These are phyloP conservation scores for Mucor circinelloides DNA, from an alignment of 371 early-diverging fungal species.

Conservation along the genomic window DNA sequence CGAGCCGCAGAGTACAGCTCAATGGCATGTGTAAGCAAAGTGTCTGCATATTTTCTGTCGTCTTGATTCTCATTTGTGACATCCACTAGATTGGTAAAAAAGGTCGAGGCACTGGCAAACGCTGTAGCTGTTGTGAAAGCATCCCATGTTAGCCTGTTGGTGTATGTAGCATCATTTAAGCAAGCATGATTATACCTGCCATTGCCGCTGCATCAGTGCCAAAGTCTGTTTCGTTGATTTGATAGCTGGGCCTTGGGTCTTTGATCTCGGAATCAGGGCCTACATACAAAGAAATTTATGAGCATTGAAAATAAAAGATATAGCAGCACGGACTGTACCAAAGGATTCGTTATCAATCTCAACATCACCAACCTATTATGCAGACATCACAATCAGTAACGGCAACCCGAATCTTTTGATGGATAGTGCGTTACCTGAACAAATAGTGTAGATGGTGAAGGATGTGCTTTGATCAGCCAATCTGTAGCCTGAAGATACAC, in stretches of 20 bases:
- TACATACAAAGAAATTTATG: background rate
- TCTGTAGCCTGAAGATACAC: slow-evolving; percentile 48
- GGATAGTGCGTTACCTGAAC: slow-evolving; percentile 18
- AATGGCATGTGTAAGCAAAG: slow-evolving; percentile 41
- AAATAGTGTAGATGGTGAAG: slow-evolving; percentile 16
- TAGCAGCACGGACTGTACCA: slow-evolving; percentile 4
- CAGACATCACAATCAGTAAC: no score
- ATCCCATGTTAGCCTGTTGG: background rate
- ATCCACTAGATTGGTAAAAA: slow-evolving; percentile 30
- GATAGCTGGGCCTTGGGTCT: slow-evolving; percentile 43
- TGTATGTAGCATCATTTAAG: background rate
- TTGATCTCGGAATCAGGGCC: slow-evolving; percentile 38
- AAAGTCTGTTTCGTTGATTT: slow-evolving; percentile 41
- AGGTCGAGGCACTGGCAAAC: slow-evolving; percentile 49
- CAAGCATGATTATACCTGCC: slow-evolving; percentile 21
- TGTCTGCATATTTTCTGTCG: slow-evolving; percentile 41
- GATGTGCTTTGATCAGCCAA: slow-evolving; percentile 51
- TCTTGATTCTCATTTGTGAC: slow-evolving; percentile 27
- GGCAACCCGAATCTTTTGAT: no score
- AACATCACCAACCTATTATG: slow-evolving; percentile 24
- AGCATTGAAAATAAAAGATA: background rate
- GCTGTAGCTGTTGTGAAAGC: slow-evolving; percentile 41
- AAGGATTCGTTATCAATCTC: slow-evolving; percentile 22
- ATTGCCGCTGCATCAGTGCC: slow-evolving; percentile 57
- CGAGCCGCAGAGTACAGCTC: slow-evolving; percentile 38